These are phyloP conservation scores for Brettanomyces custersianus DNA, from an alignment of 805 yeast species.

Conservation along the genomic window DNA sequence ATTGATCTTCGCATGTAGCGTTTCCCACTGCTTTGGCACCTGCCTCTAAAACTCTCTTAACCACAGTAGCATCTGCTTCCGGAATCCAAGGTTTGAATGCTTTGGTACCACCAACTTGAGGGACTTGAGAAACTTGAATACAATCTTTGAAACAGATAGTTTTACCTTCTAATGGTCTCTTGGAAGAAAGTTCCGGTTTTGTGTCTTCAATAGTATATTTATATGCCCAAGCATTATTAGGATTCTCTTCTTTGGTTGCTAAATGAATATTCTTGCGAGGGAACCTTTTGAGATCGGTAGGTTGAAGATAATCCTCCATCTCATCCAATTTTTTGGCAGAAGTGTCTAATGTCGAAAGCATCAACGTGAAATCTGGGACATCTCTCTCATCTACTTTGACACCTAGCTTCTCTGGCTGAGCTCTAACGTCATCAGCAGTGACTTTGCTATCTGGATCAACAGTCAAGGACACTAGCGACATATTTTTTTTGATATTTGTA, in stretches of 20 bases:
- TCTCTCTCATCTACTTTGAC: neutral
- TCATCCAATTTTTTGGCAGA: conserved; percentile 14
- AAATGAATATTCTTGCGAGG: conserved; percentile 22
- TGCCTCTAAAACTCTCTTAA: conserved; percentile 25
- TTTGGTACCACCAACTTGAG: conserved; percentile 27
- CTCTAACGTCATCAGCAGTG: neutral
- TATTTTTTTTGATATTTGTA: no score
- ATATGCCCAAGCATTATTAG: conserved; percentile 25
- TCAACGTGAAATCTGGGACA: neutral
- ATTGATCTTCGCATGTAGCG: conserved; percentile 28
- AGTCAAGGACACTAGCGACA: neutral
- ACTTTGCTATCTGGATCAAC: conserved; percentile 1
- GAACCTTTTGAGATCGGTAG: conserved; percentile 21
- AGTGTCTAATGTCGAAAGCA: neutral
- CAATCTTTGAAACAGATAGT: conserved; percentile 27
- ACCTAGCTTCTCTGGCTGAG: neutral
- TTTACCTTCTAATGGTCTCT: conserved; percentile 15
- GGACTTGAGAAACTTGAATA: conserved; percentile 26
- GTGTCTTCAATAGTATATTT: conserved; percentile 17
- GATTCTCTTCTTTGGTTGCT: conserved; percentile 17
- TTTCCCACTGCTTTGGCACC: conserved; percentile 27
- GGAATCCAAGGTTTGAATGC: conserved; percentile 18
- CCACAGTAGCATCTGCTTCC: conserved; percentile 26
- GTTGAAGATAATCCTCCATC: conserved; percentile 24
- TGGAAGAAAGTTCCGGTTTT: conserved; percentile 23